Evolutionary conservation across 192 early-diverging fungal genomes (phyloP).

Genomic region (Cladochytrium replicatum): DNA sequence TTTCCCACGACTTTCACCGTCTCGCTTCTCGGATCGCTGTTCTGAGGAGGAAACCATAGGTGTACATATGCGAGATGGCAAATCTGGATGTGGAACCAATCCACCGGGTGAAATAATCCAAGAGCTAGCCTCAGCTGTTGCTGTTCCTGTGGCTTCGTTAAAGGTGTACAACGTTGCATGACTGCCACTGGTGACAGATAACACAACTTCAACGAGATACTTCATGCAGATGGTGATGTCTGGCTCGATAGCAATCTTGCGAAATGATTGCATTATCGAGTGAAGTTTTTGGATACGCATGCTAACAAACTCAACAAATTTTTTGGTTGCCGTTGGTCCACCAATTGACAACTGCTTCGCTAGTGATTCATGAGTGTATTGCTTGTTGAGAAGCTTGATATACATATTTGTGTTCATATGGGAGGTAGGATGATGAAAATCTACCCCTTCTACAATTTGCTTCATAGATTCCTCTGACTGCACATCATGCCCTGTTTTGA

Average conservation of each 20-base stretch:
- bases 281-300: conserved; percentile 23
- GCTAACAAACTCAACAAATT: conserved; percentile 25
- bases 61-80: background rate
- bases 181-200: conserved; percentile 14
- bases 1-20: no score
- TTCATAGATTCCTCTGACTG: conserved; percentile 5
- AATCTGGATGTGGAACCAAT: background rate
- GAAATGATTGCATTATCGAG: conserved; percentile 16
- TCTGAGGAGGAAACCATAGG: background rate
- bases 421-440: background rate
- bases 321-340: conserved; percentile 9
- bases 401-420: conserved; percentile 28
- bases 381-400: conserved; percentile 33
- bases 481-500: background rate
- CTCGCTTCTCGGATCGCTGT: background rate
- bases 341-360: conserved; percentile 15
- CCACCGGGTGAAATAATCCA: conserved; percentile 12
- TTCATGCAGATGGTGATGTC: conserved; percentile 12
- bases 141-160: conserved; percentile 15
- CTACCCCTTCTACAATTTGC: conserved; percentile 1
- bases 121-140: conserved; percentile 15
- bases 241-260: conserved; percentile 7
- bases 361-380: conserved; percentile 12
- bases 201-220: conserved; percentile 14
- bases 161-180: conserved; percentile 20